A percentile compares a stretch with the other conserved stretches of the same genome.
Evolutionary conservation across 23 red algal species (phyloP).

Genomic region (Porphyridium purpureum): DNA sequence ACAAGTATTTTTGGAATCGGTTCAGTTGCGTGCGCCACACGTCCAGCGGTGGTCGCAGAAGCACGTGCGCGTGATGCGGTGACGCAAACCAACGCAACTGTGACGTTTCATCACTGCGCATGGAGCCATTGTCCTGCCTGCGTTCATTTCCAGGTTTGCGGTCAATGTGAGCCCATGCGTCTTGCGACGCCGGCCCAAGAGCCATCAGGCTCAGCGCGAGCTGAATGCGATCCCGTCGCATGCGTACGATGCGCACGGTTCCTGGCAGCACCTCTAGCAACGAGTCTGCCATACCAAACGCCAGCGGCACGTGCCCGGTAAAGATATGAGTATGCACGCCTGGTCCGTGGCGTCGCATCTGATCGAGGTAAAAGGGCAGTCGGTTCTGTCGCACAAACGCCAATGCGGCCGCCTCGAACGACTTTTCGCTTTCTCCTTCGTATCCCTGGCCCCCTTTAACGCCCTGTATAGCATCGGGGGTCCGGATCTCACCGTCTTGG

Average conservation of each 20-base stretch:
- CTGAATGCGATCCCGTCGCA: slow-evolving; percentile 25
- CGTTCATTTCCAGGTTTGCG: no score
- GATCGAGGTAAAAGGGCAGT: slow-evolving; percentile 11
- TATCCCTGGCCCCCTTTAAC: no score
- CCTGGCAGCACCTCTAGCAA: slow-evolving; percentile 6
- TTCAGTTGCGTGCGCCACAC: slow-evolving; percentile 25
- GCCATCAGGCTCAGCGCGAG: slow-evolving; percentile 48
- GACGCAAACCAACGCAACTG: slow-evolving; percentile 34
- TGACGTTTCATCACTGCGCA: no score
- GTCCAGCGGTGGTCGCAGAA: slow-evolving; percentile 2
- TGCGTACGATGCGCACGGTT: slow-evolving; percentile 15
- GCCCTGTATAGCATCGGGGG: no score
- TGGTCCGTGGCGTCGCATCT: background rate
- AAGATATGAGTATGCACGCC: slow-evolving; percentile 12
- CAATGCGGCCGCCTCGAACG: slow-evolving; percentile 7
- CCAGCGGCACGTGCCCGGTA: slow-evolving; percentile 45
- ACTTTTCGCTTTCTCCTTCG: no score
- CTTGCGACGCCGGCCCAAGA: slow-evolving; percentile 31
- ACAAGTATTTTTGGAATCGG: slow-evolving; percentile 52
- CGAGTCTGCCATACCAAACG: slow-evolving; percentile 20
- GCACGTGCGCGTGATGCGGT: slow-evolving; percentile 11
- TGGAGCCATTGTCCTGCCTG: no score
- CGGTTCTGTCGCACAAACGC: slow-evolving; percentile 5
- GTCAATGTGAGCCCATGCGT: slow-evolving; percentile 59
- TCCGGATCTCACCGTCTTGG: no score